Percentiles rank a stretch among this genome's conserved stretches.
Conservation (phyloP, 768 basidiomycete species). For the Amanita exitialis region DNA sequence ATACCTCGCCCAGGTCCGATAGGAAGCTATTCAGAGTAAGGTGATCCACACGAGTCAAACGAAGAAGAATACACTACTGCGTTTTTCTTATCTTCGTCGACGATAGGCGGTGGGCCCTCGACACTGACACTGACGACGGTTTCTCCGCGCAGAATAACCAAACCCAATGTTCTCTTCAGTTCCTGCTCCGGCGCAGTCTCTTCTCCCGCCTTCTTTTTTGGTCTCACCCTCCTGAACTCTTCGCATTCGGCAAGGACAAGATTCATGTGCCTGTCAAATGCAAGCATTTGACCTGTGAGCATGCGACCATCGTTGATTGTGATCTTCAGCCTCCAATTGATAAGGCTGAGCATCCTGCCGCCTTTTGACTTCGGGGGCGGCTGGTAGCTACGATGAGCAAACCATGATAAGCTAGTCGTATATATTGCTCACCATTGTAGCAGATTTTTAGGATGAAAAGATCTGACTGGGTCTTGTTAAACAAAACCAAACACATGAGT, state of each 20-base stretch:
- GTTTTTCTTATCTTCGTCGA: conserved; percentile 84
- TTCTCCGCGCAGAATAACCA: conserved; percentile 94
- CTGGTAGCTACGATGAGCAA: conserved; percentile 23
- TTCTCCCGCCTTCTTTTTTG: conserved; percentile 85
- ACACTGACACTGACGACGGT: conserved; percentile 92
- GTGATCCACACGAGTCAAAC: neutral
- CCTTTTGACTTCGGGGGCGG: conserved; percentile 96
- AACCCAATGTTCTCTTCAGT: conserved; percentile 92
- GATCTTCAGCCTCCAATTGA: conserved; percentile 96
- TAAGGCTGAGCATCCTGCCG: conserved; percentile 94
- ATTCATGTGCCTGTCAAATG: conserved; percentile 99
- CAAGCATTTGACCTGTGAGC: conserved; percentile 96
- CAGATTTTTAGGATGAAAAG: conserved; percentile 11
- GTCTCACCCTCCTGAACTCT: conserved; percentile 87
- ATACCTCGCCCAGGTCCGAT: conserved; percentile 90
- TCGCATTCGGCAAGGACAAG: conserved; percentile 97
- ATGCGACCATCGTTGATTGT: conserved; percentile 96
- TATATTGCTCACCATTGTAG: conserved; percentile 44
- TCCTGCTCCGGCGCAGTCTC: conserved; percentile 78
- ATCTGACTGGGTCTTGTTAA: neutral
- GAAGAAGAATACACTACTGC: conserved; percentile 37
- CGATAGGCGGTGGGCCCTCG: conserved; percentile 89
- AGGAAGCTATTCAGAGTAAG: conserved; percentile 45
- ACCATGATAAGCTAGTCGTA: neutral
- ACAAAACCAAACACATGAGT: neutral